These are phyloP conservation scores for Blastobotrys apis DNA, from an alignment of 1,139 yeast species.

Conservation along the genomic window DNA sequence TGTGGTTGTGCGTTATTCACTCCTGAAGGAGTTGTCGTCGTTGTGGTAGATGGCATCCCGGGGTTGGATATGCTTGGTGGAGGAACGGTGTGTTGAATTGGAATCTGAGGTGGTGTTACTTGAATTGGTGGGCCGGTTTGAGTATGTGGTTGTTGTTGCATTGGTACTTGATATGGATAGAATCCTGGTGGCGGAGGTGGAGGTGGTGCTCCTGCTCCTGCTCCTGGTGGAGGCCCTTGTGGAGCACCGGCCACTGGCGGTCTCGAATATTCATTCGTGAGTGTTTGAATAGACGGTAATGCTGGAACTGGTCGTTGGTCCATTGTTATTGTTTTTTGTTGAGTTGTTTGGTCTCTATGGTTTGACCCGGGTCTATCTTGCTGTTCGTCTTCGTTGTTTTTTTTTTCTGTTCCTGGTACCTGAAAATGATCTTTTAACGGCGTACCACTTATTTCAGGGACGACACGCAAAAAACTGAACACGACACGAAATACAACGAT, in stretches of 20 bases:
- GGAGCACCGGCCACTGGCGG: background rate
- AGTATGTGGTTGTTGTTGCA: constrained; percentile 3
- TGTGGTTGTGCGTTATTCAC: background rate
- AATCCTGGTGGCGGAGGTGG: constrained; percentile 8
- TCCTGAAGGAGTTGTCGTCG: constrained; percentile 4
- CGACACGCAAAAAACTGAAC: too few relatives aligned
- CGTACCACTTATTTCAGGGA: constrained; percentile 1
- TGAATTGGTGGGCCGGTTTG: constrained; percentile 6
- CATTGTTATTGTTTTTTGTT: background rate
- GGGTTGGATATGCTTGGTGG: constrained; percentile 10
- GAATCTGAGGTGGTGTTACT: constrained; percentile 2
- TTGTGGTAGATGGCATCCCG: constrained; percentile 2
- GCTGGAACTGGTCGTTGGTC: constrained; percentile 9
- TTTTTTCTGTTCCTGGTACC: background rate
- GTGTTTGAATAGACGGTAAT: constrained; percentile 15
- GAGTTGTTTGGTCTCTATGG: too few relatives aligned
- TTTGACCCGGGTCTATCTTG: background rate
- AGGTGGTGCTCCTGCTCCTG: background rate
- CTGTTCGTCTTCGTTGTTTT: background rate
- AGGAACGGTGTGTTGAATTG: constrained; percentile 5
- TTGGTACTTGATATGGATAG: constrained; percentile 3
- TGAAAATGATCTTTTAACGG: background rate
- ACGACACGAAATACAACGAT: too few relatives aligned
- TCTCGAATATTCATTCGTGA: constrained; percentile 6
- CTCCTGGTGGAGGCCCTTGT: background rate